Base-by-base conservation (phyloP, 2,329 filamentous ascomycete species). In the Trichoderma koningiopsis region DNA sequence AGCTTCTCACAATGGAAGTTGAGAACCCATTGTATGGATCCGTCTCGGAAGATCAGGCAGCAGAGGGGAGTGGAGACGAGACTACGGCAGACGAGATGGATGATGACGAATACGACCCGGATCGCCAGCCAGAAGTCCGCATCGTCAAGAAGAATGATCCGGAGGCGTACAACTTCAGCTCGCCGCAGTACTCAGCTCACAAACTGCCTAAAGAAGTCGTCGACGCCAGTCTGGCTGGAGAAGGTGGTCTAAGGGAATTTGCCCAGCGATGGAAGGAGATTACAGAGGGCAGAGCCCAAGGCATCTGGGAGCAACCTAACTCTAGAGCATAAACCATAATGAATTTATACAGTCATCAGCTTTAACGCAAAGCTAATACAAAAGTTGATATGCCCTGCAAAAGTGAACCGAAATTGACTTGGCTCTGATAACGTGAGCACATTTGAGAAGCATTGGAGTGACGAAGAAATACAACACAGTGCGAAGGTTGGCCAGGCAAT, bases 201-300 rank as follows among this genome's bases (percentile, higher is more conserved):
- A 99, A 98, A 81, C 82, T 99, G 74, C 96, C 96, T 0, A 94
- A 91, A 78, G 96, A 99, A 74, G 93, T 98, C 2, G 94, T 97
- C 3, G 88, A 91, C 73, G 89, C 89, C 24, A 87, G 88, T 73
- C 75, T 87, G 73, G 86, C 86, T 1, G 91, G 92, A 4, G 88
- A 92, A 68, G 92, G 91, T 3, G 91, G 91, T 0, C 86, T 98
- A 82, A 86, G 90, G 71, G 94, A 97, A 80, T 94, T 96, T 81
- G 88, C 92, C 71, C 85, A 86, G 73, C 87, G 90, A 76, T 95
- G 92, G 92, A 89, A 88, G 76, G 85, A 90, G 71, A 83, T 88
- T 57, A 83, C 82, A 0, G 80, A 82, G 56, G 79, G 81, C 5
- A 75, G 79, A 63, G 81, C 77, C 2, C 78, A 78, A 40, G 78